Base-by-base conservation (phyloP, 2,329 filamentous ascomycete species). In the Alternaria burnsii region DNA sequence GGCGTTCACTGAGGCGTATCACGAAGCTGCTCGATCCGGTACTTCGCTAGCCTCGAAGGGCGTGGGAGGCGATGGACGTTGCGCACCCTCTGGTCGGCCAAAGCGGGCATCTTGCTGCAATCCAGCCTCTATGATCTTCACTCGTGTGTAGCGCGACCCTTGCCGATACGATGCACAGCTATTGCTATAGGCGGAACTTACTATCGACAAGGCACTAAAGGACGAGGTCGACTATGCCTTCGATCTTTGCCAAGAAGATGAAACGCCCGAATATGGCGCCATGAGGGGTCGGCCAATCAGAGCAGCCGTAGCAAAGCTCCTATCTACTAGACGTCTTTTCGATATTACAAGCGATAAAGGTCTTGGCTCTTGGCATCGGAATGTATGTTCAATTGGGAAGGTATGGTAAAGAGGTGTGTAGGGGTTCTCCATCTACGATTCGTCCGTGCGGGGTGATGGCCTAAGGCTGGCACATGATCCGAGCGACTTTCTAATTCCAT, bases 391-490 rank as follows among this genome's bases (percentile, higher is more conserved):
- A 52, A 67, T 68, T 46, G 47, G 66, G 68, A 68, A 69, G 65
- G 66, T 69, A 69, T 59, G 57, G 34, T 56, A 52, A 52, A 50
- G 53, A 58, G 58, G 62, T 65, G 65, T 66, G 65, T 65, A 56
- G 59, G 65, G 51, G 40, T 54, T 48, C 46, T 52, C 28, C 58
- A 62, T 62, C 58, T 52, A 63, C 30, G 48, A 65, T 61, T 38
- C 60, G 42, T 58, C 63, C 46, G 51, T 63, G 58, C 55, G 59
- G 58, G 61, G 51, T 56, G 22, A 38, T 54, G 48, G 42, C 34
- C 38, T 46, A 53, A 51, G 59, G 43, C 57, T 65, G 34, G 59
- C 58, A 47, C 51, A 46, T 58, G 36, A 48, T 20, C 55, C 26
- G 26, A 36, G 36, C 55, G 40, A 20, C 47, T 30, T 40, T 42